Percentiles rank a stretch among this genome's conserved stretches.
These are phyloP conservation scores for Santalum album DNA, from an alignment of 164 flowering plant species.

Conservation along the genomic window DNA sequence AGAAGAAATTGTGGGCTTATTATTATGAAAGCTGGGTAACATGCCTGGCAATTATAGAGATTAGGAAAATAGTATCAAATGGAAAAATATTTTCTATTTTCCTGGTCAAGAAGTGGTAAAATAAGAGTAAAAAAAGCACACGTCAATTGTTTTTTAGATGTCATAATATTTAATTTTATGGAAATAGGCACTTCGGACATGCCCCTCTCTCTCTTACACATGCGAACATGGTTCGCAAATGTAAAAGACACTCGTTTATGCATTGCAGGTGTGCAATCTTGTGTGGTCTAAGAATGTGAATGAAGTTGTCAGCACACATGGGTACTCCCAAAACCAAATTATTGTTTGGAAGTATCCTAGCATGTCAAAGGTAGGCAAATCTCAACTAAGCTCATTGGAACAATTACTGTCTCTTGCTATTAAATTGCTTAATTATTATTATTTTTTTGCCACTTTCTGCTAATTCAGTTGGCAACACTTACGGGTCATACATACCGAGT, in stretches of 20 bases:
- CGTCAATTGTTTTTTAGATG: no score
- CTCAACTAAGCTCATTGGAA: neutral
- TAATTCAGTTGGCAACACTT: slow-evolving; percentile 79
- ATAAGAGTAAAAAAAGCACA: no score
- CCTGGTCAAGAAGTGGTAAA: no score
- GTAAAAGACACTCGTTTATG: neutral
- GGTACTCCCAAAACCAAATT: slow-evolving; percentile 94
- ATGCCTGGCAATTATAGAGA: no score
- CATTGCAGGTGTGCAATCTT: slow-evolving; percentile 84
- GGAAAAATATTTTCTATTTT: no score
- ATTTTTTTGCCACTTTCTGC: slow-evolving; percentile 3
- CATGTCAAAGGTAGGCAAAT: slow-evolving; percentile 73
- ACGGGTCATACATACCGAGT: slow-evolving; percentile 92
- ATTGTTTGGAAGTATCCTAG: slow-evolving; percentile 92
- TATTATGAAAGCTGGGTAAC: no score
- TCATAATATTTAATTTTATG: no score
- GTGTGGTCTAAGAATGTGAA: slow-evolving; percentile 97
- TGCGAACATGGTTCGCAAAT: no score
- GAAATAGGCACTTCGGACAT: no score
- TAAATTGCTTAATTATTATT: neutral
- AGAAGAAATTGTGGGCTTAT: no score
- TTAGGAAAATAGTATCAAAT: no score
- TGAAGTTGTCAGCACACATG: slow-evolving; percentile 98
- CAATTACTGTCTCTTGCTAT: neutral
- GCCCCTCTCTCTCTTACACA: no score